These are phyloP conservation scores for Orobanche coerulescens DNA, from an alignment of 257 asterid genomes.

Conservation along the genomic window DNA sequence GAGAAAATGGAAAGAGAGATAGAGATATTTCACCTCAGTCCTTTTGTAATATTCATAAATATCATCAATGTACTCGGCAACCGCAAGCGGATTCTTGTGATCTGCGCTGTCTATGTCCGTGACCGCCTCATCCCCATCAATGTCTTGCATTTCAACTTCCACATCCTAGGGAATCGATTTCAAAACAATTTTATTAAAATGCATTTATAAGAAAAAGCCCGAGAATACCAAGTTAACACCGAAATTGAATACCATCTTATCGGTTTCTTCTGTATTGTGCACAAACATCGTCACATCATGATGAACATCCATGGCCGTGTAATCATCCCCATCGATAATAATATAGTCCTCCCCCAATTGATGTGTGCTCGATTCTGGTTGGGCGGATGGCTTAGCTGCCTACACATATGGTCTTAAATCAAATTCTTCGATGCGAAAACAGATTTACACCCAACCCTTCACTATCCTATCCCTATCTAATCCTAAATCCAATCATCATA, in stretches of 20 bases:
- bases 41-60: slow-evolving; percentile 44
- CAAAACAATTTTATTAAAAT: neutral
- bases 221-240: neutral
- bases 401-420: neutral
- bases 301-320: slow-evolving; percentile 23
- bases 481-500: neutral
- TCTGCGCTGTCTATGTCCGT: slow-evolving; percentile 54
- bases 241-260: slow-evolving; percentile 49
- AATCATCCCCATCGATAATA: slow-evolving; percentile 38
- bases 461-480: neutral
- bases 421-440: neutral
- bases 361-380: slow-evolving; percentile 19
- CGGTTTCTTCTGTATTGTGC: slow-evolving; percentile 77
- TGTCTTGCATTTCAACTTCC: slow-evolving; percentile 52
- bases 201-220: neutral
- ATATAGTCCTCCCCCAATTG: slow-evolving; percentile 32
- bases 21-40: slow-evolving; percentile 49
- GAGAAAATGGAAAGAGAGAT: no score
- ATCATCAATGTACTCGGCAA: slow-evolving; percentile 62
- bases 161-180: slow-evolving; percentile 27
- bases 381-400: slow-evolving; percentile 32
- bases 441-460: no score
- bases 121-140: slow-evolving; percentile 26
- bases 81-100: slow-evolving; percentile 49
- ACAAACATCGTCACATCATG: slow-evolving; percentile 59